Conservation (phyloP, 768 basidiomycete genomes). For the Exidia glandulosa region DNA sequence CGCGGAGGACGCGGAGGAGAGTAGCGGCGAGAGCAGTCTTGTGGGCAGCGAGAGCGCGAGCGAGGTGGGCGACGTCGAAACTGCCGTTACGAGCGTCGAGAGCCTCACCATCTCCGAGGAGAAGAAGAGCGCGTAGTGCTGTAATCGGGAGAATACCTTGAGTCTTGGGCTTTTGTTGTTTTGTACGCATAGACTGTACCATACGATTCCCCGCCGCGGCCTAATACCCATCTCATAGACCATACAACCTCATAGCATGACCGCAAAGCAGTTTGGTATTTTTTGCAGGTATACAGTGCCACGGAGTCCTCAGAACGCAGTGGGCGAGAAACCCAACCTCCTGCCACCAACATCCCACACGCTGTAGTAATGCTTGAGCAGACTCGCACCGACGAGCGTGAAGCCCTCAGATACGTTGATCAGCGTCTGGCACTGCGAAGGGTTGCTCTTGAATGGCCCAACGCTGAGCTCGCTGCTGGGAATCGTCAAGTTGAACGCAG, state of each 20-base stretch:
- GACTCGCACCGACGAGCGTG: slow-evolving; percentile 39
- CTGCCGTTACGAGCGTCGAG: background rate
- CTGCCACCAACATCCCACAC: slow-evolving; percentile 43
- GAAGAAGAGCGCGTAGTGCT: background rate
- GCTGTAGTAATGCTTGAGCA: slow-evolving; percentile 50
- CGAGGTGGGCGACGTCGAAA: background rate
- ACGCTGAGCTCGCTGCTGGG: slow-evolving; percentile 47
- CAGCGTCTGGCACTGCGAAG: slow-evolving; percentile 41
- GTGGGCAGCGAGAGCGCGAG: background rate
- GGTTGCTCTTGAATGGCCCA: slow-evolving; percentile 42
- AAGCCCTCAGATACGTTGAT: slow-evolving; percentile 45
- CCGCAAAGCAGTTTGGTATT: too few relatives aligned
- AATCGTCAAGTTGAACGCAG: slow-evolving; percentile 42
- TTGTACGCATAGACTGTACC: too few relatives aligned
- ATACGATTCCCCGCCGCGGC: too few relatives aligned
- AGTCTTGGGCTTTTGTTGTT: too few relatives aligned
- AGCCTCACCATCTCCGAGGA: background rate
- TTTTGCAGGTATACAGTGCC: too few relatives aligned
- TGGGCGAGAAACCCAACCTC: slow-evolving; percentile 43
- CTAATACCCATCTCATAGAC: too few relatives aligned
- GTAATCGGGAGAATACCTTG: too few relatives aligned
- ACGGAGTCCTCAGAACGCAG: too few relatives aligned
- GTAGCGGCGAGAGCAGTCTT: background rate
- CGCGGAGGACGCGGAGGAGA: background rate
- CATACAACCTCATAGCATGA: too few relatives aligned